A percentile compares a stretch with the other conserved stretches of the same genome.
phyloP scores from a whole-genome alignment of 768 basidiomycete genomes.

The Thelephora ganbajun region DNA sequence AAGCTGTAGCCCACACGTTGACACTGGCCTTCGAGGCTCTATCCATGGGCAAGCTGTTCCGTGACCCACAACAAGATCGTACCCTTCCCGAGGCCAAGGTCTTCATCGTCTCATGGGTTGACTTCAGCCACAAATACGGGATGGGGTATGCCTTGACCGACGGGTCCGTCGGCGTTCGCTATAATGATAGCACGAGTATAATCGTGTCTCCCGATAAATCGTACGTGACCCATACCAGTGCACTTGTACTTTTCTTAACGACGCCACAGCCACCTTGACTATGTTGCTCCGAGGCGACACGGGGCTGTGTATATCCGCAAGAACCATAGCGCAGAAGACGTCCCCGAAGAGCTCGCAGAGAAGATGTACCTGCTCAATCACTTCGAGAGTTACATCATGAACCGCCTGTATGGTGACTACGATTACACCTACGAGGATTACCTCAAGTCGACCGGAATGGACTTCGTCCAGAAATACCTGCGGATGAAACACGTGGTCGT shows the following conservation, averaged over 20 bases:
- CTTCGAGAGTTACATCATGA: constrained; percentile 92
- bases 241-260: not conserved
- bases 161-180: constrained; percentile 88
- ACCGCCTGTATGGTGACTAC: constrained; percentile 73
- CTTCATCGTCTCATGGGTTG: constrained; percentile 98
- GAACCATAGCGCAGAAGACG: constrained; percentile 51
- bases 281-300: constrained; percentile 54
- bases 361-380: constrained; percentile 90
- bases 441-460: constrained; percentile 68
- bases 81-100: constrained; percentile 53
- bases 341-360: constrained; percentile 73
- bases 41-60: constrained; percentile 47
- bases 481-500: constrained; percentile 96
- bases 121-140: constrained; percentile 99
- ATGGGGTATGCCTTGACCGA: constrained; percentile 98
- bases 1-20: constrained; percentile 41
- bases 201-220: constrained; percentile 77
- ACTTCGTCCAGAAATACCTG: constrained; percentile 90
- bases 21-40: constrained; percentile 56
- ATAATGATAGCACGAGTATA: constrained; percentile 87
- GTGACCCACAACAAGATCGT: constrained; percentile 42
- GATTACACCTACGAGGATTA: constrained; percentile 68
- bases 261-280: constrained; percentile 68
- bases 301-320: constrained; percentile 61
- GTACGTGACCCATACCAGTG: constrained; percentile 31